Conservation (phyloP, 177 flowering plant species). For the Telopea speciosissima region DNA sequence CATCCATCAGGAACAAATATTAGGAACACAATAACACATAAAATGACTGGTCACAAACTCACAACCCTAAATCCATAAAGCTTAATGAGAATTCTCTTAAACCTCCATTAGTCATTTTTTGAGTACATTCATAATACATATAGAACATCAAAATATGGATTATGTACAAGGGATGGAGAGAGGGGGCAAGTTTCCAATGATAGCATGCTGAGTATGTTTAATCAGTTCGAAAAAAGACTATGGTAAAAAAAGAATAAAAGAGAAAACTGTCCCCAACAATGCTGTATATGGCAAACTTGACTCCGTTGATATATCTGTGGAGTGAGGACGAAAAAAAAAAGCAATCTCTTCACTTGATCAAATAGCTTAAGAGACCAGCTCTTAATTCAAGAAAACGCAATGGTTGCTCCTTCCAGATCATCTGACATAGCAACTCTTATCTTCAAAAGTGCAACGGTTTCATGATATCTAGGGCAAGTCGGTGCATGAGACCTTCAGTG, state of each 20-base stretch:
- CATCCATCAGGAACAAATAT: constrained; percentile 7
- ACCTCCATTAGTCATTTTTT: neutral
- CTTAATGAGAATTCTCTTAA: neutral
- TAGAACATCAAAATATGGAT: no score
- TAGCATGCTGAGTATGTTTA: neutral
- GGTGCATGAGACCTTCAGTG: no score
- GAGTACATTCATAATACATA: no score
- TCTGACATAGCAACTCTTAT: neutral
- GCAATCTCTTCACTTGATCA: neutral
- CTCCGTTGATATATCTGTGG: neutral
- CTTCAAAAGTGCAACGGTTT: neutral
- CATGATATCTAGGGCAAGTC: neutral
- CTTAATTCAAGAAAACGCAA: neutral
- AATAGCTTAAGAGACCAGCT: neutral
- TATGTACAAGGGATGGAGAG: no score
- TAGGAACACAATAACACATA: constrained; percentile 3
- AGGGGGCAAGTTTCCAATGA: neutral
- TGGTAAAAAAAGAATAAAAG: no score
- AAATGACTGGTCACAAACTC: neutral
- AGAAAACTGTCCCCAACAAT: neutral
- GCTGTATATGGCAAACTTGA: neutral
- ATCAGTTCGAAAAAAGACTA: neutral
- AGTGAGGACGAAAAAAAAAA: neutral
- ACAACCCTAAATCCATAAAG: constrained; percentile 1
- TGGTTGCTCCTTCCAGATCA: neutral